Percentiles rank a stretch among this genome's conserved stretches.
Conservation (phyloP, 1,139 yeast genomes). For the Pneumocystis sp. region DNA sequence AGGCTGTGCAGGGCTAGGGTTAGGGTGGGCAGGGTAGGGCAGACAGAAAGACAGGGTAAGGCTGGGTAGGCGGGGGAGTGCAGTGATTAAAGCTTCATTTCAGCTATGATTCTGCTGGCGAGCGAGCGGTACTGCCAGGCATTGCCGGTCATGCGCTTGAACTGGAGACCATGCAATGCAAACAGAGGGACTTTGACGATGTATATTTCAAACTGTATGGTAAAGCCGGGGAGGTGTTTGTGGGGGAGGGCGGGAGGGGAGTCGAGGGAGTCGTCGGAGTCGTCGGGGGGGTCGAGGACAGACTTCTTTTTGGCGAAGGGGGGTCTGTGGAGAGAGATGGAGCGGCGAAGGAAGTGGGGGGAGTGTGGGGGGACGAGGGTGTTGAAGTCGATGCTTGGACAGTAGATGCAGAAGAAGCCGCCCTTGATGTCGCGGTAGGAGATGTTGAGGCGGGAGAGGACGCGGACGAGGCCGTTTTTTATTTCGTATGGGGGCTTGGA, state of each 20-base stretch:
- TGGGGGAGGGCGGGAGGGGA: constrained; percentile 16
- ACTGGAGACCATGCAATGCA: constrained; percentile 84
- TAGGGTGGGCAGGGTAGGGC: too few species aligned
- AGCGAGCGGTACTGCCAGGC: constrained; percentile 42
- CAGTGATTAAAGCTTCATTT: not conserved
- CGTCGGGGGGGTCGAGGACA: not conserved
- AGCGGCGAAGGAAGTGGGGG: not conserved
- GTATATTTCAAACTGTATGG: constrained; percentile 79
- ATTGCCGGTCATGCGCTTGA: constrained; percentile 83
- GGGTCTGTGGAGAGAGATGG: not conserved
- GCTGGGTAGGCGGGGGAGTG: too few species aligned
- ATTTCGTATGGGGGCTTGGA: constrained; percentile 83
- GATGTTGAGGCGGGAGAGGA: constrained; percentile 62
- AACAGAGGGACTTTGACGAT: constrained; percentile 86
- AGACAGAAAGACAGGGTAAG: too few species aligned
- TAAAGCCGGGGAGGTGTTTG: constrained; percentile 22
- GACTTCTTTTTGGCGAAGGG: not conserved
- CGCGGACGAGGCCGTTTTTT: constrained; percentile 68
- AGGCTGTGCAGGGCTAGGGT: too few species aligned
- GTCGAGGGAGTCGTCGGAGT: constrained; percentile 13
- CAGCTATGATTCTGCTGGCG: not conserved
- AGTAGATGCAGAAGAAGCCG: constrained; percentile 76
- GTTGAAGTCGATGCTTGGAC: constrained; percentile 26
- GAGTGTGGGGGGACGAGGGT: not conserved
- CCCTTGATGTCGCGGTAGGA: constrained; percentile 83